Percentiles rank a stretch among this genome's conserved stretches.
Evolutionary conservation across 352 stramenopile genomes (phyloP).

Genomic region (Globisporangium polare): DNA sequence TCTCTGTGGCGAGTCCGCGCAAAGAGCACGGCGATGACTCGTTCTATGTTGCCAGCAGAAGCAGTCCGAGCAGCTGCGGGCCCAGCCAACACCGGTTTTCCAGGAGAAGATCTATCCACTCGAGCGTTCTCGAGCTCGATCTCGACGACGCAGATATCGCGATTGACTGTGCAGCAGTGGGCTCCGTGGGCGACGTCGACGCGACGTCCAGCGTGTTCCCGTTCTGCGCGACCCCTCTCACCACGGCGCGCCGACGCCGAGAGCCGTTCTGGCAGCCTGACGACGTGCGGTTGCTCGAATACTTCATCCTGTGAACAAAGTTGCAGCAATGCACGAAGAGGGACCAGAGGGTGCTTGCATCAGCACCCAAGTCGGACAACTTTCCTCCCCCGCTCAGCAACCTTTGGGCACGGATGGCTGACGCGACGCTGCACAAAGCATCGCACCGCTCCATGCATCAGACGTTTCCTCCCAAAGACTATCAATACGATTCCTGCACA

Average conservation of each 20-base stretch:
- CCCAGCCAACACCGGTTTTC: background rate
- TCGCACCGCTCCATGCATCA: background rate
- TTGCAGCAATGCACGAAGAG: background rate
- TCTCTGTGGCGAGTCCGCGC: background rate
- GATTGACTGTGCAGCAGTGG: background rate
- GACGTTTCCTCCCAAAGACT: background rate
- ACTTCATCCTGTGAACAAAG: conserved; percentile 57
- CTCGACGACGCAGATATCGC: conserved; percentile 1
- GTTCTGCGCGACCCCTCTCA: conserved; percentile 15
- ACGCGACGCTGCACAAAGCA: background rate
- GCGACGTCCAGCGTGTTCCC: conserved; percentile 8
- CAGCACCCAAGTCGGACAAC: too few species aligned
- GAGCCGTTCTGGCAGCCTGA: conserved; percentile 33
- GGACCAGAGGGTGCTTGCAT: too few species aligned
- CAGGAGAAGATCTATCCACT: background rate
- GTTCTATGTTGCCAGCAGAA: background rate
- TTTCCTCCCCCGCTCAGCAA: too few species aligned
- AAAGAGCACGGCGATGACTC: background rate
- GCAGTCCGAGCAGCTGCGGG: background rate
- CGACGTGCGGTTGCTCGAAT: conserved; percentile 63
- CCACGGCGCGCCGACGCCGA: background rate
- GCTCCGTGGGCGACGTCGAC: conserved; percentile 5
- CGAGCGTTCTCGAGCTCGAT: conserved; percentile 20
- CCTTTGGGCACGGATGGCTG: too few species aligned
- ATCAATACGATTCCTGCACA: background rate